Evolutionary conservation across 2,329 filamentous ascomycete species (phyloP), one percentile per base, ranked within the genome.

Genomic region (Thelonectria blattea): DNA sequence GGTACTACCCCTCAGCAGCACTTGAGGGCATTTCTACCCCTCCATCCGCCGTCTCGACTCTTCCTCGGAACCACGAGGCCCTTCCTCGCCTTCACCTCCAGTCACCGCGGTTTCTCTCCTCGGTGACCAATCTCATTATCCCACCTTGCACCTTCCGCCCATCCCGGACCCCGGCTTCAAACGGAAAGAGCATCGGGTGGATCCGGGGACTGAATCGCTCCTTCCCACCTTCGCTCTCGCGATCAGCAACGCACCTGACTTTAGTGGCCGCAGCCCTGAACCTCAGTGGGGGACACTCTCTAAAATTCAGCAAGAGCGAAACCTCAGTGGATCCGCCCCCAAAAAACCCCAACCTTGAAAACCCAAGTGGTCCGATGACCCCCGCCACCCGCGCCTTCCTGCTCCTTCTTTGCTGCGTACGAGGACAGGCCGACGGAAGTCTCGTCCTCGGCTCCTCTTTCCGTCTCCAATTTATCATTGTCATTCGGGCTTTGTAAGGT

Each of bases 101-200:
- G 48, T 51, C 39, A 41, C 46, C 54, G 34, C 20, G 22, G 27
- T 17, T 47, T 56, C 37, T n/a, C 34, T 30, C 27, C 30, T 43
- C 30, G 47, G 39, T 47, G 54, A 41, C 52, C 46, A 34, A 32
- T 17, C 27, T 30, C 27, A 30, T 30, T 30, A 6, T 30, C 27
- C 27, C 27, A 30, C 27, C 27, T 30, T 30, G 32, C 43, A 10
- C 22, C 18, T 24, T n/a, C 22, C 17, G 34, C 18, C 52, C 52
- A 41, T 56, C 46, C 24, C 45, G 52, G 42, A 48, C 52, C 52
- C 52, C 45, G 45, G 43, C 43, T 11, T 34, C 50, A 42, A 20
- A 39, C 58, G 58, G 57, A 47, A 52, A 34, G 24, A 37, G 27
- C 32, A 39, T 60, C 58, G 58, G 58, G 58, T 56, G 52, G 58